Conservation (phyloP, 495 filamentous ascomycete genomes). For the Gamarada debralockiae region DNA sequence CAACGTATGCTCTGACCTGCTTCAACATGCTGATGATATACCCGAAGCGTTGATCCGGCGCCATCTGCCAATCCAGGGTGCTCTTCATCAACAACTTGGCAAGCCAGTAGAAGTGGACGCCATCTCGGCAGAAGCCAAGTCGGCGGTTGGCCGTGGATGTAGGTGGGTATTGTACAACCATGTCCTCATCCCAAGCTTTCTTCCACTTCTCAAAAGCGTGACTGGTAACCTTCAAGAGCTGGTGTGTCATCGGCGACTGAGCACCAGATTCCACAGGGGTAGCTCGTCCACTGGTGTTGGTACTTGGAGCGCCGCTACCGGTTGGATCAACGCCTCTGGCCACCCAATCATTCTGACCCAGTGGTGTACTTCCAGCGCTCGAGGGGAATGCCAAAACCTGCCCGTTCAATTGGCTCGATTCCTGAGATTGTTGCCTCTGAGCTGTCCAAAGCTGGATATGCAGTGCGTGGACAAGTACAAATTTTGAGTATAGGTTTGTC, state of each 20-base stretch:
- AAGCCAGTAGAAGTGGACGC: slow-evolving; percentile 62
- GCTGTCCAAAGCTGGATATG: slow-evolving; percentile 47
- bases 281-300: slow-evolving; percentile 19
- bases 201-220: slow-evolving; percentile 62
- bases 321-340: slow-evolving; percentile 21
- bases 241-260: slow-evolving; percentile 7
- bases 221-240: slow-evolving; percentile 25
- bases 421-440: slow-evolving; percentile 29
- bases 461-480: slow-evolving; percentile 63
- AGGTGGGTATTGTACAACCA: slow-evolving; percentile 56
- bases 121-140: slow-evolving; percentile 61
- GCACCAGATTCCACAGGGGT: slow-evolving; percentile 21
- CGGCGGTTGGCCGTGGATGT: slow-evolving; percentile 38
- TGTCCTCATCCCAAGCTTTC: slow-evolving; percentile 59
- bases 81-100: slow-evolving; percentile 50
- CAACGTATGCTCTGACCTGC: slow-evolving; percentile 50
- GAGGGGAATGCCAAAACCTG: slow-evolving; percentile 18
- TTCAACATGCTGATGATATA: slow-evolving; percentile 56
- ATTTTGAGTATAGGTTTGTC: slow-evolving; percentile 65
- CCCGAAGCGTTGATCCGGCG: slow-evolving; percentile 51
- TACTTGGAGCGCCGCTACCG: slow-evolving; percentile 14
- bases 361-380: slow-evolving; percentile 50
- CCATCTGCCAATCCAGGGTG: slow-evolving; percentile 41
- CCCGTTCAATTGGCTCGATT: slow-evolving; percentile 16
- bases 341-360: slow-evolving; percentile 27